Base-by-base conservation (phyloP, 192 early-diverging fungal genomes). In the Coemansia reversa region DNA sequence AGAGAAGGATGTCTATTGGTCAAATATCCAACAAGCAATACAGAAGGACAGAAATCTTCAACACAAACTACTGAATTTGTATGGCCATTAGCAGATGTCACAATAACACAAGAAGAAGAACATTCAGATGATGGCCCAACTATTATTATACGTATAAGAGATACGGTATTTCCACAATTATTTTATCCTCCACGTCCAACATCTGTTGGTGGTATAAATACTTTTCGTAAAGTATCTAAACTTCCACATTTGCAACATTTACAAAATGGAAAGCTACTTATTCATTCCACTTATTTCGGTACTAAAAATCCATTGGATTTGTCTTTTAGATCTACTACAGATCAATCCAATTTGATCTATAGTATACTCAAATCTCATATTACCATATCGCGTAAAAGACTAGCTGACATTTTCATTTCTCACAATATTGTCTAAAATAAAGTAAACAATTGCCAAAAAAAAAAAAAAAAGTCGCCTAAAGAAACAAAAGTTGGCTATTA, bases 11-110 rank as follows among this genome's bases (percentile, higher is more conserved):
- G 64, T 18, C 61, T 79, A 6, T 14, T 66, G 4, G 66, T 78
- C 23, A 30, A 48, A 19, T 55, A 51, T 7, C 19, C 7, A 24
- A 5, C 19, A n/a, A 54, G 19, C 16, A 35, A 14, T 28, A 47
- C 25, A 11, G 42, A 45, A 4, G 42, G 28, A 16, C 45, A 60
- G 23, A 5, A 16, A 11, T 7, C 25, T 18, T 0, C 23, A 20
- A 19, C 29, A 7, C 18, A 14, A 0, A 2, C 24, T 23, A 19
- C 51, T 11, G 70, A 74, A 22, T 57, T 79, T 7, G 54, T 70
- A 11, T 79, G 76, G 76, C 76, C 76, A n/a, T 27, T 79, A 57
- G 76, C 76, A 25, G 76, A 79, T 8, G 57, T 56, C 9, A 11
- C 16, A 4, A 50, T 66, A 4, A 27, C 50, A 2, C 23, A 19